phyloP scores from a whole-genome alignment of 2,329 filamentous ascomycete genomes.

The Aureobasidium sp. region DNA sequence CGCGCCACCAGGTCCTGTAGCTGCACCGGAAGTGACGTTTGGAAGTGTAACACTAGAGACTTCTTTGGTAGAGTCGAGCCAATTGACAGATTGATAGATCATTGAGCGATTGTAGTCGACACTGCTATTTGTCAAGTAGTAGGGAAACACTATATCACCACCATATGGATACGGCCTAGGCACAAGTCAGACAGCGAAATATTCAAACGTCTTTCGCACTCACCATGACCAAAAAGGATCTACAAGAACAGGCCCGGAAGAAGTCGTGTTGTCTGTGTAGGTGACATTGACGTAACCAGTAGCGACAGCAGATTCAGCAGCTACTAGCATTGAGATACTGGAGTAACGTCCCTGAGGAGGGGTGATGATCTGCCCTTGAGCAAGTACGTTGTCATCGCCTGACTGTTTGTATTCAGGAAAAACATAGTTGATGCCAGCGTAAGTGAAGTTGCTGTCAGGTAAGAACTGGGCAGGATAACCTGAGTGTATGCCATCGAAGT shows the following conservation, averaged over 20 bases:
- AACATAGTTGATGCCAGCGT: slow-evolving; percentile 28
- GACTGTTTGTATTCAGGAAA: slow-evolving; percentile 29
- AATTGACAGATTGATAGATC: slow-evolving; percentile 32
- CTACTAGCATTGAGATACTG: slow-evolving; percentile 32
- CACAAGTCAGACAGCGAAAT: neutral
- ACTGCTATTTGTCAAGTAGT: slow-evolving; percentile 27
- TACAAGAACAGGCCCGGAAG: slow-evolving; percentile 25
- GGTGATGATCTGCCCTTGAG: slow-evolving; percentile 27
- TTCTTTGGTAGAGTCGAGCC: slow-evolving; percentile 32
- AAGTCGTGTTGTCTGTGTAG: slow-evolving; percentile 29
- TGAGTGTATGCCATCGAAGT: slow-evolving; percentile 28
- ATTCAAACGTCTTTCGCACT: neutral
- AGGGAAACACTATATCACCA: slow-evolving; percentile 32
- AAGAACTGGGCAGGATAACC: slow-evolving; percentile 31
- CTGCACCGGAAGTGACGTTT: slow-evolving; percentile 27
- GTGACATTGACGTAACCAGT: slow-evolving; percentile 29
- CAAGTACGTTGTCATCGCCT: slow-evolving; percentile 31
- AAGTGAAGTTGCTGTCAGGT: slow-evolving; percentile 27
- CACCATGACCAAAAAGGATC: slow-evolving; percentile 31
- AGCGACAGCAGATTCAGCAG: slow-evolving; percentile 30
- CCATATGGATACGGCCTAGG: slow-evolving; percentile 29
- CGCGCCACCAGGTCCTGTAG: slow-evolving; percentile 24
- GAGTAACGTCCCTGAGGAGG: slow-evolving; percentile 28
- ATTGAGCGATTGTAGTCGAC: slow-evolving; percentile 32
- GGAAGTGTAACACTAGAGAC: slow-evolving; percentile 28